Evolutionary conservation across 495 filamentous ascomycete genomes (phyloP).

Genomic region (Aspergillus diversus): DNA sequence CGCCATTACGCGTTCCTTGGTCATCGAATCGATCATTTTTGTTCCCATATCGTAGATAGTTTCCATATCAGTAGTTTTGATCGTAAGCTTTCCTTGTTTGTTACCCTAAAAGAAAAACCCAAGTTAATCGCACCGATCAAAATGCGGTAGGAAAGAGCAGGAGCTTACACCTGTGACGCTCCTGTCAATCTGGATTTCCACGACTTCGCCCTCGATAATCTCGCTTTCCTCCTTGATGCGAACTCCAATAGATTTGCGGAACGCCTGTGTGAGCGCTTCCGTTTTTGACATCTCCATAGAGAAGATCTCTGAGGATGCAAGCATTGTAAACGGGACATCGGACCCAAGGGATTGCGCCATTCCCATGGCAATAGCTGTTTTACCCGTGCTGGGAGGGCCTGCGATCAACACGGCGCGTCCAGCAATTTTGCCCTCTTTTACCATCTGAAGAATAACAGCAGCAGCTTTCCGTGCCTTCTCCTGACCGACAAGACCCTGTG

Average conservation of each 20-base stretch:
- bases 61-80: conserved; percentile 99
- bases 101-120: conserved; percentile 58
- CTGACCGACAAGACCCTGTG: conserved; percentile 96
- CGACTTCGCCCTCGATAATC: conserved; percentile 98
- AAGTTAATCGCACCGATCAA: neutral
- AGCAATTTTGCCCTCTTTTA: conserved; percentile 97
- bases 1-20: conserved; percentile 97
- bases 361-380: conserved; percentile 98
- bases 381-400: conserved; percentile 95
- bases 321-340: conserved; percentile 95
- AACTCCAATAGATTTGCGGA: conserved; percentile 95
- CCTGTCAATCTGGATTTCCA: conserved; percentile 98
- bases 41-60: conserved; percentile 99
- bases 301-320: conserved; percentile 95
- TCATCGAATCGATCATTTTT: conserved; percentile 99
- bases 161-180: conserved; percentile 82
- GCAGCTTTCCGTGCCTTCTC: conserved; percentile 95
- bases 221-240: conserved; percentile 98
- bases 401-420: conserved; percentile 94
- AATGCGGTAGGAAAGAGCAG: neutral
- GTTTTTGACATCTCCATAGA: conserved; percentile 99
- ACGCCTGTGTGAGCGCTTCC: conserved; percentile 95
- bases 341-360: conserved; percentile 94
- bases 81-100: conserved; percentile 98
- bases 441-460: conserved; percentile 95